Conservation (phyloP, 2,329 filamentous ascomycete species). For the Sporothrix inflata region DNA sequence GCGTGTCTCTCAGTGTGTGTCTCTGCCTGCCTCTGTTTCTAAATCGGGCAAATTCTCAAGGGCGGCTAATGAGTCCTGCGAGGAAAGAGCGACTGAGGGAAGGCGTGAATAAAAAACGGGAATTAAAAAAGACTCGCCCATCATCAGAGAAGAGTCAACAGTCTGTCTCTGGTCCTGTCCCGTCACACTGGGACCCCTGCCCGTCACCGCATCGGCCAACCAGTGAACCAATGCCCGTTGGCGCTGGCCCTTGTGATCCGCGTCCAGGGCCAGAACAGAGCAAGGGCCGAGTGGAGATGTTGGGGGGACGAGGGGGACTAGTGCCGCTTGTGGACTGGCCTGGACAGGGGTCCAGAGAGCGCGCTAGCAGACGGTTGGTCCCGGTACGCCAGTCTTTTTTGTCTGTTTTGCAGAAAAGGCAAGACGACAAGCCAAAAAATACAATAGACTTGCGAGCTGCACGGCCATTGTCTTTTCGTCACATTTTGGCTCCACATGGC, state of each 20-base stretch:
- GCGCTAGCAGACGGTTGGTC: conserved; percentile 37
- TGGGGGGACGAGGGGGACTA: conserved; percentile 29
- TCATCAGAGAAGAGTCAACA: not conserved
- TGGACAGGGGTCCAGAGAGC: conserved; percentile 11
- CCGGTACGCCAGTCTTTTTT: conserved; percentile 51
- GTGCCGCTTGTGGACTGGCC: conserved; percentile 19
- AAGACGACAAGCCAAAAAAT: conserved; percentile 39
- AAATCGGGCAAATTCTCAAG: conserved; percentile 36
- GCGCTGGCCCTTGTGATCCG: conserved; percentile 28
- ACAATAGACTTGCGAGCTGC: not conserved
- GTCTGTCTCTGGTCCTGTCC: too few species aligned
- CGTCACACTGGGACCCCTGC: conserved; percentile 14
- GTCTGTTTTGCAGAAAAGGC: conserved; percentile 36
- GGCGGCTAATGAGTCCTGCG: conserved; percentile 25
- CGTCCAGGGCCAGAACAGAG: conserved; percentile 21
- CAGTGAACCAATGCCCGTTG: conserved; percentile 25
- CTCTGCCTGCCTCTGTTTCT: conserved; percentile 13
- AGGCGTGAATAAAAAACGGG: not conserved
- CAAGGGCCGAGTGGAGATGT: not conserved
- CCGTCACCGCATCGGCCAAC: conserved; percentile 19
- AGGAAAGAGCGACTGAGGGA: conserved; percentile 23
- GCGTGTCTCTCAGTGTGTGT: not conserved
- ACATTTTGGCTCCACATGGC: conserved; percentile 41
- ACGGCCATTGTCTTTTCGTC: conserved; percentile 45
- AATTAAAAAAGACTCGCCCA: not conserved